A percentile compares a stretch with the other conserved stretches of the same genome.
Evolutionary conservation across 805 yeast species (phyloP).

Genomic region (Grigorovia transvaalensis): DNA sequence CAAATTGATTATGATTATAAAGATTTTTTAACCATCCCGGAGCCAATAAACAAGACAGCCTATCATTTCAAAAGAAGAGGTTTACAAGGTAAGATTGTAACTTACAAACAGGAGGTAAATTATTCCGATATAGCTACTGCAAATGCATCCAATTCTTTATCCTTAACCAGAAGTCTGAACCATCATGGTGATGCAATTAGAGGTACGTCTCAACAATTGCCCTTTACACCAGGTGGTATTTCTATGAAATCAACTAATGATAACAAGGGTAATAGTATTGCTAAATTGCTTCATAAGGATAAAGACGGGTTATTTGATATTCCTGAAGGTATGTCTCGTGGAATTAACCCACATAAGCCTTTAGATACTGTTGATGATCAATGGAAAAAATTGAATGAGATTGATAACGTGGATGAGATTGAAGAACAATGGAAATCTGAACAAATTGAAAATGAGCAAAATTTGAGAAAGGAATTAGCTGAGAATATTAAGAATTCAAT

Average conservation of each 20-base stretch:
- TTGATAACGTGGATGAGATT: conserved; percentile 28
- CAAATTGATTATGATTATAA: conserved; percentile 26
- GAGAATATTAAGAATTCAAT: conserved; percentile 9
- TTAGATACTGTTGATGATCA: conserved; percentile 5
- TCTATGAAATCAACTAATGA: conserved; percentile 20
- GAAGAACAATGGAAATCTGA: conserved; percentile 23
- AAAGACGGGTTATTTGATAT: conserved; percentile 65
- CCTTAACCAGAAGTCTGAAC: conserved; percentile 58
- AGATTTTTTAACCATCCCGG: conserved; percentile 48
- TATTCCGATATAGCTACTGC: conserved; percentile 34
- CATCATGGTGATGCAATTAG: conserved; percentile 49
- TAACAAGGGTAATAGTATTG: conserved; percentile 15
- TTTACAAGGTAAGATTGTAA: conserved; percentile 55
- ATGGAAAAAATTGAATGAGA: conserved; percentile 13
- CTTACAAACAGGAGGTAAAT: conserved; percentile 55
- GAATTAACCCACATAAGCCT: conserved; percentile 34
- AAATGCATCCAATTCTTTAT: conserved; percentile 58
- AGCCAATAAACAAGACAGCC: conserved; percentile 49
- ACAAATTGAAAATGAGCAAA: conserved; percentile 33
- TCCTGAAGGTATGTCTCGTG: conserved; percentile 76
- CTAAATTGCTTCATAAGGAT: conserved; percentile 49
- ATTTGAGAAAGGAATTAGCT: conserved; percentile 9
- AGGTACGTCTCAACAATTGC: conserved; percentile 68
- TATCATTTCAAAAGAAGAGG: conserved; percentile 67
- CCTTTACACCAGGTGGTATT: conserved; percentile 92